Evolutionary conservation across 371 early-diverging fungal species (phyloP).

Genomic region (Mucor circinelloides): DNA sequence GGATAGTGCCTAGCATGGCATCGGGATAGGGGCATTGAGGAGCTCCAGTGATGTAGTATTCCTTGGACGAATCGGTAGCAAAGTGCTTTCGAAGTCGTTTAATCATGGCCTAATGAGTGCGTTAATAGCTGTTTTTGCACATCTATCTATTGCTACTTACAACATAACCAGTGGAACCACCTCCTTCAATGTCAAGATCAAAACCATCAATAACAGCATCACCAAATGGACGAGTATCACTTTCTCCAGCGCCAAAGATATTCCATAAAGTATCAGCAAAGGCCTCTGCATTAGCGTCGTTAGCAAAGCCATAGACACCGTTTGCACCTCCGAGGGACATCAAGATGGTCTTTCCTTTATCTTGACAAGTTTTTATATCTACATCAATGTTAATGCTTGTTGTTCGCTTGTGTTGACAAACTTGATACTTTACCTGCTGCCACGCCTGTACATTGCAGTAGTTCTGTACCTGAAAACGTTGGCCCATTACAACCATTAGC

Average conservation of each 20-base stretch:
- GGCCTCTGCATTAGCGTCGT: conserved; percentile 44
- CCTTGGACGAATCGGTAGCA: conserved; percentile 26
- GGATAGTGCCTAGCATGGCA: conserved; percentile 41
- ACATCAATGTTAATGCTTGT: background rate
- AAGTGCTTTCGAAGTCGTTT: conserved; percentile 50
- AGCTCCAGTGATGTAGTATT: conserved; percentile 60
- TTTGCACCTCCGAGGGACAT: conserved; percentile 74
- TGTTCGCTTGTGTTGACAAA: too few relatives aligned
- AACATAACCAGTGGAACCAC: conserved; percentile 51
- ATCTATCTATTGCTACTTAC: conserved; percentile 13
- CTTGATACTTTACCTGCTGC: conserved; percentile 35
- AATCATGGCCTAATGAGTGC: conserved; percentile 12
- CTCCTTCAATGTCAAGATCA: conserved; percentile 76
- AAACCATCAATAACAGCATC: conserved; percentile 66
- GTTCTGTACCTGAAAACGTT: conserved; percentile 51
- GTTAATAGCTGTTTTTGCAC: background rate
- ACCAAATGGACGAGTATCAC: conserved; percentile 63
- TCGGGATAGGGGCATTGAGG: conserved; percentile 80
- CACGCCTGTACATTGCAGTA: conserved; percentile 61
- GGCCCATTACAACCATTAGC: conserved; percentile 59
- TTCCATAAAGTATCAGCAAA: conserved; percentile 71
- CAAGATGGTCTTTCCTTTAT: conserved; percentile 60
- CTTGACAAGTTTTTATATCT: conserved; percentile 71
- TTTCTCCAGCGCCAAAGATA: conserved; percentile 54
- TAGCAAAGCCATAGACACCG: conserved; percentile 60